Evolutionary conservation across 805 yeast species (phyloP), one percentile per base, ranked within the genome.

Genomic region (Yarrowia bubula): DNA sequence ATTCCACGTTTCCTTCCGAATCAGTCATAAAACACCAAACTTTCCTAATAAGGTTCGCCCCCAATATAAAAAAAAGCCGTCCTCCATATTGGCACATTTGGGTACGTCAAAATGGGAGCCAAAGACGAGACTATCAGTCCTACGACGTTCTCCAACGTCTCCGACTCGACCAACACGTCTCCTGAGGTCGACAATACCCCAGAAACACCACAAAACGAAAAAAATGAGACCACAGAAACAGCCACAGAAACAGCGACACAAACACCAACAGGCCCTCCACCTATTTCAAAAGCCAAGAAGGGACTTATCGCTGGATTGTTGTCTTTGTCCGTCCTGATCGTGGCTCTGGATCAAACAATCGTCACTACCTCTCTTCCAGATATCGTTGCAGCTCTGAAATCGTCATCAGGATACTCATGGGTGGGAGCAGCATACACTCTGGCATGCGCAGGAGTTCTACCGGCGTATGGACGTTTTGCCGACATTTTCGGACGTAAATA

Each of bases 361-460:
- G 83, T 83, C 3, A 79, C 86, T 9, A 80, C 86, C 1, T 78
- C 84, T 3, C 75, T 84, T 69, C 80, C 84, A 33, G 71, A 69
- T 82, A 83, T 42, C 85, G 86, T 18, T 80, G 82, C 33, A 77
- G 83, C 73, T 76, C 81, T 57, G 79, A 81, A 38, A 76, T 81
- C 17, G n/a, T 61, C 57, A 1, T 46, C 57, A 3, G 65, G 65
- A 5, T 61, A 46, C 75, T 79, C n/a, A 70, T 77, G 18, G 71
- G 71, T n/a, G 86, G 90, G 90, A 85, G 84, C 89, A 0, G 81
- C 87, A 1, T 84, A 85, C 53, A 76, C 87, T 18, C 71, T 87
- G 46, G 85, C 90, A 1, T 83, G 83, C 62, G 80, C 87, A 1
- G 85, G 87, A 1, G 84, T 85, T 68, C 87, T 85, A 71, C 89